phyloP scores from a whole-genome alignment of 495 filamentous ascomycete genomes.

The Recurvomyces mirabilis region DNA sequence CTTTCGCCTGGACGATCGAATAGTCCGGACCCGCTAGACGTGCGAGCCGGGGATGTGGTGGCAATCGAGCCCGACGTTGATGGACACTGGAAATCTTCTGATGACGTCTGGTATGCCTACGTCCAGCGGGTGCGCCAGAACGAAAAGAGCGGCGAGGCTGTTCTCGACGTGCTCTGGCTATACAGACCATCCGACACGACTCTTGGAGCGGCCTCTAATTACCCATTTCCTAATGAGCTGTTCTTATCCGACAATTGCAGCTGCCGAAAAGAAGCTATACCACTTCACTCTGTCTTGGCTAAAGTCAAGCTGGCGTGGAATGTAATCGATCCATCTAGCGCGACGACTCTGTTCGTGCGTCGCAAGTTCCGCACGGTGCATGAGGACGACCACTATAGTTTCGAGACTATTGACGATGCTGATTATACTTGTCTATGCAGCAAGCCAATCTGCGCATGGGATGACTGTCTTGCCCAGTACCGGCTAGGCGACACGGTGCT shows the following conservation, averaged over 20 bases:
- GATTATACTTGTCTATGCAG: slow-evolving; percentile 30
- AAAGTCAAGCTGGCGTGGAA: slow-evolving; percentile 48
- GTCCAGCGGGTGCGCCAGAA: slow-evolving; percentile 40
- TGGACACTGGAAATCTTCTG: slow-evolving; percentile 44
- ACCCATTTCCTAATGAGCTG: slow-evolving; percentile 57
- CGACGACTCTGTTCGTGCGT: slow-evolving; percentile 49
- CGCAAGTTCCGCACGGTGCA: slow-evolving; percentile 47
- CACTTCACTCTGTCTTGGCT: slow-evolving; percentile 35
- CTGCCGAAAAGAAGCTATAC: slow-evolving; percentile 41
- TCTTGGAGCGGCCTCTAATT: slow-evolving; percentile 48
- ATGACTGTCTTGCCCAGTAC: slow-evolving; percentile 24
- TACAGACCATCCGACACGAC: slow-evolving; percentile 59
- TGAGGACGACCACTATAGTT: slow-evolving; percentile 32
- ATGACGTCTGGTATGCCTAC: slow-evolving; percentile 50
- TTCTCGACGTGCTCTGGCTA: slow-evolving; percentile 58
- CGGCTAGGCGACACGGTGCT: slow-evolving; percentile 47
- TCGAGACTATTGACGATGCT: slow-evolving; percentile 40
- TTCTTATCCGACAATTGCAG: slow-evolving; percentile 71
- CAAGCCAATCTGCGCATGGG: slow-evolving; percentile 18
- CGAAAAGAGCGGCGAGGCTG: slow-evolving; percentile 19
- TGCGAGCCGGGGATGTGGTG: slow-evolving; percentile 42
- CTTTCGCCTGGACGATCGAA: background rate
- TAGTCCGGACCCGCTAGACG: slow-evolving; percentile 2
- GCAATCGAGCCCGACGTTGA: slow-evolving; percentile 35
- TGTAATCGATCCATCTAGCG: slow-evolving; percentile 31